These are phyloP conservation scores for Atkinsonella texensis DNA, from an alignment of 2,329 filamentous ascomycete genomes.

Conservation along the genomic window DNA sequence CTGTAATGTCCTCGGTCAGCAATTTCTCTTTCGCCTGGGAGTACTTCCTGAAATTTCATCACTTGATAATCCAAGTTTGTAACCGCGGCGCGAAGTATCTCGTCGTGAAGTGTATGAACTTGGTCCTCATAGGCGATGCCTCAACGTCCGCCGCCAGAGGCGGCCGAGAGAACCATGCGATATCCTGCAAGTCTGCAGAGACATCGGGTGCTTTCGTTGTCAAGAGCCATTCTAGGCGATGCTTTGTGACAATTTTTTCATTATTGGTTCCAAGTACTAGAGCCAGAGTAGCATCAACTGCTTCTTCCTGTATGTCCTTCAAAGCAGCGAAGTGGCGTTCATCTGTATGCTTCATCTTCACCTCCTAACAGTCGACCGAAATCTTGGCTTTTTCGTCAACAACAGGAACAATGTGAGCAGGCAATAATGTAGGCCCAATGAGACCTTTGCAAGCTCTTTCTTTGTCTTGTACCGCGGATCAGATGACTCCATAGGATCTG, in stretches of 20 bases:
- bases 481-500: slow-evolving; percentile 16
- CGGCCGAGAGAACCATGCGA: not conserved
- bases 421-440: slow-evolving; percentile 18
- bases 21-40: slow-evolving; percentile 5
- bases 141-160: not conserved
- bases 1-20: slow-evolving; percentile 5
- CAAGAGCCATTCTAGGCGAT: not conserved
- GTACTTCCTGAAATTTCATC: not conserved
- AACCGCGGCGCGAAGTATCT: slow-evolving; percentile 7
- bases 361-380: slow-evolving; percentile 20
- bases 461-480: slow-evolving; percentile 18
- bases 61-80: slow-evolving; percentile 16
- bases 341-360: slow-evolving; percentile 14
- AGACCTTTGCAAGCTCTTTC: slow-evolving; percentile 17
- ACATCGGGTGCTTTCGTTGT: not conserved
- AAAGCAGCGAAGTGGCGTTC: slow-evolving; percentile 18
- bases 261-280: not conserved
- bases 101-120: not conserved
- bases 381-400: slow-evolving; percentile 17
- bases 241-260: not conserved
- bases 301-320: slow-evolving; percentile 17
- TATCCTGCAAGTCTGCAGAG: not conserved
- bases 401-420: slow-evolving; percentile 15
- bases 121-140: not conserved
- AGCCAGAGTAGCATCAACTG: slow-evolving; percentile 18